These are phyloP conservation scores for Fonsecaea pedrosoi DNA, from an alignment of 2,329 filamentous ascomycete genomes.

Conservation along the genomic window DNA sequence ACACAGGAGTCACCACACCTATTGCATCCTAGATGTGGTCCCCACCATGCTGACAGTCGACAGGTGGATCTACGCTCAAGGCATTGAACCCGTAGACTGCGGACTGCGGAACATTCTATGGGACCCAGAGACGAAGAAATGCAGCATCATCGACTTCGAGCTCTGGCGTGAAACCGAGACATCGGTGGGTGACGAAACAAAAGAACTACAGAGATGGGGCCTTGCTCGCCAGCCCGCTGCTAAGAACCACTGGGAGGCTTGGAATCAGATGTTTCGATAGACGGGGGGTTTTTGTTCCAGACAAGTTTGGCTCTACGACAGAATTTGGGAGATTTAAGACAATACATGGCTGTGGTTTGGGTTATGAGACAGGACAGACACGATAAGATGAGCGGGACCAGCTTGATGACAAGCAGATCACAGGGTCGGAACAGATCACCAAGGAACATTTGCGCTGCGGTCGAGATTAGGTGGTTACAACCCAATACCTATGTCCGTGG, in stretches of 20 bases:
- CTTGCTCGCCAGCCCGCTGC: conserved; percentile 31
- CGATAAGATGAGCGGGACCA: too few species aligned
- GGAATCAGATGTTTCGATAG: conserved; percentile 29
- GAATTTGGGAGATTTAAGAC: background rate
- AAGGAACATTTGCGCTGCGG: too few species aligned
- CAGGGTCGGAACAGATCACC: too few species aligned
- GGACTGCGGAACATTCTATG: conserved; percentile 38
- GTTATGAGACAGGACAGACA: background rate
- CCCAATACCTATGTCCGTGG: too few species aligned
- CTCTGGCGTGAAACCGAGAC: conserved; percentile 33
- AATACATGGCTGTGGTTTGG: background rate
- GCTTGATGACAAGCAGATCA: too few species aligned
- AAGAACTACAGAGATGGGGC: conserved; percentile 38
- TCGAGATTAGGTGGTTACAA: too few species aligned
- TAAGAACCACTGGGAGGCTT: conserved; percentile 35
- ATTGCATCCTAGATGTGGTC: background rate
- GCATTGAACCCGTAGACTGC: conserved; percentile 38
- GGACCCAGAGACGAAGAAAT: conserved; percentile 33
- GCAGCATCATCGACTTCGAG: conserved; percentile 40
- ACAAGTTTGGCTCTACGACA: background rate
- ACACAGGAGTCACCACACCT: background rate
- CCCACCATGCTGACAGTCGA: background rate
- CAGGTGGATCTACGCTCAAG: conserved; percentile 34
- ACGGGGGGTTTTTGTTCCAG: background rate
- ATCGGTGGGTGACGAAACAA: conserved; percentile 31